Conservation (phyloP, 2,329 filamentous ascomycete genomes). For the Chaetomiaceae sp. region DNA sequence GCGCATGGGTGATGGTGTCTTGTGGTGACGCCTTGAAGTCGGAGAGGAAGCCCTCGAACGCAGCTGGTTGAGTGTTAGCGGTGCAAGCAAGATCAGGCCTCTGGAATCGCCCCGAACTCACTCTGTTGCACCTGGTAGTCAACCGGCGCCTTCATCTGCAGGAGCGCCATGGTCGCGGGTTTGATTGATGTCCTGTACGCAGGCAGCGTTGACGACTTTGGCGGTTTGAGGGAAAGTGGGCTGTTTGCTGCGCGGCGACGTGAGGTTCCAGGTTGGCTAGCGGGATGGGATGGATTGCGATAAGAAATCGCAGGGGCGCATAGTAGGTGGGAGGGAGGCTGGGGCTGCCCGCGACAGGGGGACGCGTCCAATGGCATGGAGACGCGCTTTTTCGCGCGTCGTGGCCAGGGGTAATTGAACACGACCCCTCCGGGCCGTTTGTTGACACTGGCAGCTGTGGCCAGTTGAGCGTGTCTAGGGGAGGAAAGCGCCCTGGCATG, state of each 20-base stretch:
- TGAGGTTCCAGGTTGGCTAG: not conserved
- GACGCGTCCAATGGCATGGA: constrained; percentile 18
- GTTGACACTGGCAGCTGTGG: constrained; percentile 3
- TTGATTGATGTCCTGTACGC: constrained; percentile 20
- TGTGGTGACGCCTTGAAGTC: constrained; percentile 77
- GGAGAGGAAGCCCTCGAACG: constrained; percentile 81
- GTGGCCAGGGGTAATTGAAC: constrained; percentile 13
- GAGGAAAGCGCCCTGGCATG: not conserved
- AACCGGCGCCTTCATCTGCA: constrained; percentile 70
- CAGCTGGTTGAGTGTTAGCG: constrained; percentile 41
- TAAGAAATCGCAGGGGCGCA: constrained; percentile 12
- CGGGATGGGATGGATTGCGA: constrained; percentile 4
- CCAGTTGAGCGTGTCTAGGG: constrained; percentile 8
- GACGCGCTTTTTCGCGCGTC: constrained; percentile 24
- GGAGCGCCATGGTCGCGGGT: constrained; percentile 65
- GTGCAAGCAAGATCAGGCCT: not conserved
- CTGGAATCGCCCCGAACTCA: constrained; percentile 35
- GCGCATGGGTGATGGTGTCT: constrained; percentile 68
- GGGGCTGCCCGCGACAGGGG: constrained; percentile 22
- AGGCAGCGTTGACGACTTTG: not conserved
- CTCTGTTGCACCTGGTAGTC: constrained; percentile 84
- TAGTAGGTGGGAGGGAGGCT: constrained; percentile 15
- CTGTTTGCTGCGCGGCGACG: constrained; percentile 13
- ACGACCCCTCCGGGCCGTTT: not conserved
- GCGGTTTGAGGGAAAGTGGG: constrained; percentile 10